Percentiles rank a stretch among this genome's conserved stretches.
These are phyloP conservation scores for Evernia prunastri DNA, from an alignment of 495 filamentous ascomycete species.

Conservation along the genomic window DNA sequence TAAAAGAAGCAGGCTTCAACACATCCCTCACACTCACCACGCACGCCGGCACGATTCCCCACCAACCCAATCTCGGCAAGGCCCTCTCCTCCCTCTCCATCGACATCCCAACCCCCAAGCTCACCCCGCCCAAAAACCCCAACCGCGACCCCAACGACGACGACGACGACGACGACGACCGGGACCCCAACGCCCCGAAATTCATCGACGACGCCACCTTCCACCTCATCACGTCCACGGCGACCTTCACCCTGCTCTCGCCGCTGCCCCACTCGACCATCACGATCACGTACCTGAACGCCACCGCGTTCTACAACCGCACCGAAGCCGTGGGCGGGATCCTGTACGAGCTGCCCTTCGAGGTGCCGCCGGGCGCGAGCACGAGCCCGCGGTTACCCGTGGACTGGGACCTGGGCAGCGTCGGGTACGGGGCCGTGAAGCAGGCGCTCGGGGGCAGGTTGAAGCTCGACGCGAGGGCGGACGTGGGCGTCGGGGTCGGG, in stretches of 20 bases:
- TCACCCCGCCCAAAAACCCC: conserved; percentile 48
- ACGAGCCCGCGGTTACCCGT: conserved; percentile 73
- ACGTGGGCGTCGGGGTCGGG: conserved; percentile 63
- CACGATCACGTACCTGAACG: conserved; percentile 70
- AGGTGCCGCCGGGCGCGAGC: conserved; percentile 66
- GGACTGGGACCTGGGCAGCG: conserved; percentile 62
- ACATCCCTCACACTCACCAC: conserved; percentile 66
- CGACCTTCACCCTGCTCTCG: conserved; percentile 75
- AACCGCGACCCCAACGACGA: conserved; percentile 37
- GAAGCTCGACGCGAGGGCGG: conserved; percentile 70
- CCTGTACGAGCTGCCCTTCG: conserved; percentile 63
- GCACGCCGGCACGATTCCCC: conserved; percentile 64
- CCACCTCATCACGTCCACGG: conserved; percentile 79
- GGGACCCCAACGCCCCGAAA: conserved; percentile 38
- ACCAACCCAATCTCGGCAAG: conserved; percentile 62
- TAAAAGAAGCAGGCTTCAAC: conserved; percentile 52
- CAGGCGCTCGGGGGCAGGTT: conserved; percentile 78
- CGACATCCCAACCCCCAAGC: conserved; percentile 60
- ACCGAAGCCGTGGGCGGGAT: conserved; percentile 72
- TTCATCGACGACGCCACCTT: conserved; percentile 82
- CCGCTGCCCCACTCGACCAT: conserved; percentile 66
- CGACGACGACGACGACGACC: conserved; percentile 40
- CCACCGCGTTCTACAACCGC: conserved; percentile 76
- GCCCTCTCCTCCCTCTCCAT: conserved; percentile 63
- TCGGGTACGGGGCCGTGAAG: conserved; percentile 75